Base-by-base conservation (phyloP, 345 rosid species). In the Citrus glauca region DNA sequence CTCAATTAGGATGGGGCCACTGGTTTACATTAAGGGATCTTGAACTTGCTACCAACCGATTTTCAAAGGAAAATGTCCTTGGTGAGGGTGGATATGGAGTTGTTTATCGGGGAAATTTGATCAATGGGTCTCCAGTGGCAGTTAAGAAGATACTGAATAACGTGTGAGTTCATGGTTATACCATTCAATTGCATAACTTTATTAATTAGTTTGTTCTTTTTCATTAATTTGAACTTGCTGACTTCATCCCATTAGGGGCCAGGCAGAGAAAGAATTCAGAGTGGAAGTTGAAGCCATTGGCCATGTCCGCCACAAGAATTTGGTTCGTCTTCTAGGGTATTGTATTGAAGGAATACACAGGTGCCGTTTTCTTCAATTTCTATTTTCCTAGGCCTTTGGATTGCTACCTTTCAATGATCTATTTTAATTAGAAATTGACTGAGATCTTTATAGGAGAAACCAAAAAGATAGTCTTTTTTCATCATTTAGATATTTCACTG, bases 31-130 rank as follows among this genome's bases (percentile, higher is more conserved):
- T 92, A 84, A 88, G 93, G 81, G 97, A 92, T 81, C 94, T 92
- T 50, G 94, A 92, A 79, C 88, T 85, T 28, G 97, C 97, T 17
- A 92, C 97, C 25, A 91, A 84, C 76, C 71, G 93, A 48, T 92
- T 92, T 84, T 90, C 94, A 0, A 90, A 86, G 84, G 97, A 92
- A 45, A 90, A 88, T 70, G 79, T 92, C 73, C 84, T 92, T 66
- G 97, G 97, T 24, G 97, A 92, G 84, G 94, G 97, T 66, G 97
- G 97, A 32, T 90, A 90, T 80, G 97, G 97, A 56, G 88, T 92
- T 78, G 94, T 92, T 74, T 92, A 90, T 75, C 85, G 50, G 77
- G 97, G 97, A 22, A 77, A 87, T 33, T 83, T 92, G 79, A 88
- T 92, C 76, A 92, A 92, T 80, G 92, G 94, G 30, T 85, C 90